Evolutionary conservation across 2,329 filamentous ascomycete species (phyloP), one percentile per base, ranked within the genome.

Genomic region (Arachnomyces sp.): DNA sequence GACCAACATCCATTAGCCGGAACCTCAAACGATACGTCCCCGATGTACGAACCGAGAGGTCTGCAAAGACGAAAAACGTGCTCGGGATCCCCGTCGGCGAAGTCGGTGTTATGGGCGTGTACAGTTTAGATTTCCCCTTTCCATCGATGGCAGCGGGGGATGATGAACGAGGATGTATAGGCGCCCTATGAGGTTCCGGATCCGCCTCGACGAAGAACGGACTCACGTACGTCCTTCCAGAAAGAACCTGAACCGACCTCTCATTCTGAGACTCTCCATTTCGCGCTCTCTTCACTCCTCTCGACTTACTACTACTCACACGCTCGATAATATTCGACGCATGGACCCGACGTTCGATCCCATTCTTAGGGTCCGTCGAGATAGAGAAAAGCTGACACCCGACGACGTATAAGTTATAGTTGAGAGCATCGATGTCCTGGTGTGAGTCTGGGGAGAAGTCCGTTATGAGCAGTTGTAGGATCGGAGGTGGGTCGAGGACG

Each of bases 1-100:
- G 58, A 57, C 42, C 43, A 31, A 48, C 46, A 43, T 68, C 63
- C 60, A 70, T 66, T 15, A 71, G 58, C 8, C 57, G 58, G 47
- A 70, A 71, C 28, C 66, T 61, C 1, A 71, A 51, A 5, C 62
- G 60, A 46, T 70, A 71, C 3, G 60, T 40, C 0, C 68, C 68
- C 14, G 65, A 63, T 6, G 60, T 61, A 34, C 67, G 65, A 15
- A 70, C 59, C 2, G 67, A 70, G 1, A 71, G 57, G 46, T 71
- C 67, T 1, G 66, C 57, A 38, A 71, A 71, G 17, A 70, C 64
- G 48, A 70, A 71, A 46, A 70, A 71, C 2, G 61, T 58, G 14
- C 64, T 59, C 3, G 66, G 65, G 3, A 56, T 50, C 33, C 33
- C 37, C 14, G 44, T 39, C 20, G 40, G 30, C 11, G 25, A 15